Base-by-base conservation (phyloP, 1,284 basidiomycete genomes). In the Puccinia novopanici region DNA sequence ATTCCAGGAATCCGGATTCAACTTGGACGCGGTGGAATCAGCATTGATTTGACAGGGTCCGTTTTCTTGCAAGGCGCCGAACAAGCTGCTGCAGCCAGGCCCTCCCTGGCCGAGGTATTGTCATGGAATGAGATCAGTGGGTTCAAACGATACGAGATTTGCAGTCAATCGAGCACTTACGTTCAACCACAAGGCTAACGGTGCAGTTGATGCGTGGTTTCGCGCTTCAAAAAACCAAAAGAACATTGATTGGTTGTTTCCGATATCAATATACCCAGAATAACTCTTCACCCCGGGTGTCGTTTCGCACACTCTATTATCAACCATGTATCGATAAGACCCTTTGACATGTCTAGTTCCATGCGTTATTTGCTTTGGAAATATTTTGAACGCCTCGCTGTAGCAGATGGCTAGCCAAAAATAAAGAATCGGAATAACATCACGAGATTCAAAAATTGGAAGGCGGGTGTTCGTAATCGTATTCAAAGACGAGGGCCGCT, bases 251-350 rank as follows among this genome's bases (percentile, higher is more conserved):
- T 90, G 85, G 30, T 86, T 87, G 5, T 87, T 84, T 4, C 88
- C 87, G 10, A 90, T 83, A 84, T 91, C 89, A 0, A 88, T 89
- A 82, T 91, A 91, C 0, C 90, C 91, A 0, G 91, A 91, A 81
- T 90, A 88, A 84, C 91, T 91, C 61, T 88, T 87, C 13, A 92
- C 91, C 0, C 89, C 89, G 0, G 90, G 88, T 0, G 90, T 91
- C 4, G 89, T 91, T 85, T 92, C 91, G 84, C 91, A 92, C 4
- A 92, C 88, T 0, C 91, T 91, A 5, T 90, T 91, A 82, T 92
- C 54, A 55, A 54, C 70, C 0, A 55, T 24, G 63, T 68, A 63
- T 24, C 79, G 79, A 68, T 80, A 74, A 37, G 71, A 59, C n/a
- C 72, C 79, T 68, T 77, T 57, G 0, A 42, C 52, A 9, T 55